These are phyloP conservation scores for Globisporangium cylindrosporum DNA, from an alignment of 352 stramenopile genomes.

Conservation along the genomic window DNA sequence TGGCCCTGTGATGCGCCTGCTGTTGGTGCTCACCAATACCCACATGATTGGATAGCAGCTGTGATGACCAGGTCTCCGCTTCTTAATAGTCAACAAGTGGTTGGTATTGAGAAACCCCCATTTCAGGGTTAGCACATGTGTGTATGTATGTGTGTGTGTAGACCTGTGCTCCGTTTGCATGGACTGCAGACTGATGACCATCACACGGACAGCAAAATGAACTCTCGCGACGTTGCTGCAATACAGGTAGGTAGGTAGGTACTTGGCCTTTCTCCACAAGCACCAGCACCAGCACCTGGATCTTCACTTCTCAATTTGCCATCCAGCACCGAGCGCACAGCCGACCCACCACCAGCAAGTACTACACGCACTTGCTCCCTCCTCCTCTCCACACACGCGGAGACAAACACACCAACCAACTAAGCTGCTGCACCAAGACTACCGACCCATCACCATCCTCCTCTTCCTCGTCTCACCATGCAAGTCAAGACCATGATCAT, in stretches of 20 bases:
- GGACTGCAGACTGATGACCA: not conserved
- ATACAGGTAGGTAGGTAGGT: no score
- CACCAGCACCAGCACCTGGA: no score
- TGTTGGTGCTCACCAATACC: not conserved
- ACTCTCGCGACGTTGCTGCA: no score
- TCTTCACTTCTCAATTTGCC: conserved; percentile 10
- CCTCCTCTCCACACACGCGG: not conserved
- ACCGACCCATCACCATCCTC: not conserved
- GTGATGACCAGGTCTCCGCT: not conserved
- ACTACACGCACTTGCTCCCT: no score
- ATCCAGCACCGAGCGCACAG: not conserved
- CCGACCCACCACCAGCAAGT: not conserved
- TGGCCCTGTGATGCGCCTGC: not conserved
- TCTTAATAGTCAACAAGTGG: not conserved
- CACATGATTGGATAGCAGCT: not conserved
- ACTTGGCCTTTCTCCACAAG: no score
- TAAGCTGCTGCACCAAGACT: not conserved
- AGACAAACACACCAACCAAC: not conserved
- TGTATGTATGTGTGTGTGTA: not conserved
- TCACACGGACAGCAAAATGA: no score
- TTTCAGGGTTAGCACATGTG: not conserved
- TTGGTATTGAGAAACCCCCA: not conserved
- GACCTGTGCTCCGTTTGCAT: not conserved
- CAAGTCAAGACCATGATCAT: conserved; percentile 6
- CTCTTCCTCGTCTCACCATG: not conserved